Percentiles rank a stretch among this genome's conserved stretches.
phyloP scores from a whole-genome alignment of 768 basidiomycete genomes.

The Xanthoconium stramineum region DNA sequence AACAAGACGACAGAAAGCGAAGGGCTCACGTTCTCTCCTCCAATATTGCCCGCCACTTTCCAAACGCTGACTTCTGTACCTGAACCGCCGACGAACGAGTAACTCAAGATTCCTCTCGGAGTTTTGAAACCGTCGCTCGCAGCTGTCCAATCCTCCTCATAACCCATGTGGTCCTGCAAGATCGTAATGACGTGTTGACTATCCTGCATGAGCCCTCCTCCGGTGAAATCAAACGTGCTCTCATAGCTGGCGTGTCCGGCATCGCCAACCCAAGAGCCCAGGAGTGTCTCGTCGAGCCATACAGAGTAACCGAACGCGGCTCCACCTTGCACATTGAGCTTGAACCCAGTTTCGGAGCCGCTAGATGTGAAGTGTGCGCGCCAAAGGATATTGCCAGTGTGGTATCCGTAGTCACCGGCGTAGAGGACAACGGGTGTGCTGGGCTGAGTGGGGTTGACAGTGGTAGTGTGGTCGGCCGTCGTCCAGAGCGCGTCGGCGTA shows the following conservation, averaged over 20 bases:
- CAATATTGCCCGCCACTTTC: slow-evolving; percentile 52
- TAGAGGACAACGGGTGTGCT: slow-evolving; percentile 43
- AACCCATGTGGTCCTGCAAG: slow-evolving; percentile 54
- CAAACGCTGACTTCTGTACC: slow-evolving; percentile 38
- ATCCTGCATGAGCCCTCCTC: slow-evolving; percentile 13
- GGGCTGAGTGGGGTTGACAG: slow-evolving; percentile 38
- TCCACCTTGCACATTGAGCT: slow-evolving; percentile 41
- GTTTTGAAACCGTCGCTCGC: slow-evolving; percentile 46
- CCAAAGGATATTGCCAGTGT: slow-evolving; percentile 52
- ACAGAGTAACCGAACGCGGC: slow-evolving; percentile 47
- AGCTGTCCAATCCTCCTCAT: slow-evolving; percentile 43
- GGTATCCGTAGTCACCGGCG: slow-evolving; percentile 49
- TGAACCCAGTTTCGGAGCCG: slow-evolving; percentile 44
- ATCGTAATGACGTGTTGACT: slow-evolving; percentile 46
- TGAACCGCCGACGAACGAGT: slow-evolving; percentile 42
- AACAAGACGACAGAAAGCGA: background rate
- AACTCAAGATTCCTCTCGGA: slow-evolving; percentile 47
- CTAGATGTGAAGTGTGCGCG: slow-evolving; percentile 48
- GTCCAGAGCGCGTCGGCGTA: slow-evolving; percentile 46
- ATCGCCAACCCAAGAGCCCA: slow-evolving; percentile 39
- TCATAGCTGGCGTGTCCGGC: slow-evolving; percentile 11
- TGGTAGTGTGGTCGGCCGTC: slow-evolving; percentile 38
- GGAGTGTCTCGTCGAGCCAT: slow-evolving; percentile 46
- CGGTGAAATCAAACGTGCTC: slow-evolving; percentile 14
- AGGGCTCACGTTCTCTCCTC: slow-evolving; percentile 41